Percentiles rank a stretch among this genome's conserved stretches.
Evolutionary conservation across 2,329 filamentous ascomycete genomes (phyloP).

Genomic region (Apiospora koreana): DNA sequence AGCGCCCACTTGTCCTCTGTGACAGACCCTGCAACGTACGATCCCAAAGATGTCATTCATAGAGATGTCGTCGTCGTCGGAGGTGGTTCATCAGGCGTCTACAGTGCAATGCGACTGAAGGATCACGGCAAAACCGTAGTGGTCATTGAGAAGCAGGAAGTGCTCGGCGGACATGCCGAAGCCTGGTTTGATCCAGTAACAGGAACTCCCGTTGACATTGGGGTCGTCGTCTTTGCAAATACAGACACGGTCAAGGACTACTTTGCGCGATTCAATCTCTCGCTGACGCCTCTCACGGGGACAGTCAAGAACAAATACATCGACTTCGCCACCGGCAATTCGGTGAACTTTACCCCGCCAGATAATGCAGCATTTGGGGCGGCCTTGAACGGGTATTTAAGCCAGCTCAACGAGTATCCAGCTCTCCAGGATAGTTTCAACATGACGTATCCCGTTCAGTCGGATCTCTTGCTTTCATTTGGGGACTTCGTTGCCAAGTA

Average conservation of each 20-base stretch:
- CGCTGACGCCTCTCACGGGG: not conserved
- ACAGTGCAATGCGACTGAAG: slow-evolving; percentile 4
- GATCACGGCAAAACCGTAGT: slow-evolving; percentile 10
- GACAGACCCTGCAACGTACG: too few species aligned
- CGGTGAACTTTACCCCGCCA: not conserved
- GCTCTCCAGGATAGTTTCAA: not conserved
- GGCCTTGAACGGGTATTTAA: not conserved
- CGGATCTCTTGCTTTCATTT: not conserved
- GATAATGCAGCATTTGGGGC: not conserved
- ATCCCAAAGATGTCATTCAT: not conserved
- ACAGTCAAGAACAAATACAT: not conserved
- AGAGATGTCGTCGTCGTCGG: slow-evolving; percentile 13
- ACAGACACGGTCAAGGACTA: slow-evolving; percentile 7
- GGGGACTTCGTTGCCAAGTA: slow-evolving; percentile 5
- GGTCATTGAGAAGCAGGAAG: slow-evolving; percentile 6
- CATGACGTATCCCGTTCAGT: not conserved
- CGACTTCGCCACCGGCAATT: slow-evolving; percentile 12
- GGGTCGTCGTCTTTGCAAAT: slow-evolving; percentile 11
- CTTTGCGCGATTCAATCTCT: slow-evolving; percentile 5
- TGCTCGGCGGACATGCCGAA: slow-evolving; percentile 13
- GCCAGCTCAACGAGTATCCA: slow-evolving; percentile 8
- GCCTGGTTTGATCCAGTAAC: slow-evolving; percentile 12
- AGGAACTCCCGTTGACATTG: not conserved
- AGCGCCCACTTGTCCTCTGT: too few species aligned
- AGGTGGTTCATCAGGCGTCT: slow-evolving; percentile 10